Base-by-base conservation (phyloP, 2,329 filamentous ascomycete genomes). In the Talaromyces sp. region DNA sequence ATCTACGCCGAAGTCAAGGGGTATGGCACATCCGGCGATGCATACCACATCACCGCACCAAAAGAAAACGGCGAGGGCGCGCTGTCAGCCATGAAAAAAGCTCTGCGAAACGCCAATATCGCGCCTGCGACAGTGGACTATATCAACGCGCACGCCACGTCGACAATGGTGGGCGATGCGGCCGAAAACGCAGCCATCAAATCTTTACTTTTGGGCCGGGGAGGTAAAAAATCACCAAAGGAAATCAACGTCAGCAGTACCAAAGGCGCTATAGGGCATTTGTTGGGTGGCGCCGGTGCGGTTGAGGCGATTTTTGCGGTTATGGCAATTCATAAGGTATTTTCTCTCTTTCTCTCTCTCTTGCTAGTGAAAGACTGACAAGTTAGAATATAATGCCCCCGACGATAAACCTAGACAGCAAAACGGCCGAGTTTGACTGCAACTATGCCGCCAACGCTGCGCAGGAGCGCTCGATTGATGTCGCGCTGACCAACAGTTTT, bases 71-170 rank as follows among this genome's bases (percentile, higher is more conserved):
- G 95, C 0, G 82, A 85, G 55, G 95, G 95, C 0, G 93, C 95
- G 0, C 84, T 86, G 31, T 79, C 90, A 53, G 89, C 93, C 3
- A 99, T 99, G 95, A 89, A 84, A 71, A 86, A 86, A 65, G 93
- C 93, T 0, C 76, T 99, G 62, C 86, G 82, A 67, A 85, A 90
- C 69, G 91, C 92, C 0, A 76, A 81, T 0, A 70, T 96, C 41
- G 81, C 80, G 56, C 93, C 95, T 0, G 76, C 76, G 0, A 78
- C 86, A 46, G 86, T 99, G 4, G 90, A 93, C 73, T 99, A 99
- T 73, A 84, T 99, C 71, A 99, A 98, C 70, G 95, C 95, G 1
- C 95, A 99, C 71, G 95, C 93, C 0, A 99, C 95, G 1, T 90
- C 90, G 24, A 99, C 93, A 0, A 75, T 82, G 7, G 82, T 98